Percentiles rank a stretch among this genome's conserved stretches.
Conservation (phyloP, 805 yeast genomes). For the Scheffersomyces ergatensis region DNA sequence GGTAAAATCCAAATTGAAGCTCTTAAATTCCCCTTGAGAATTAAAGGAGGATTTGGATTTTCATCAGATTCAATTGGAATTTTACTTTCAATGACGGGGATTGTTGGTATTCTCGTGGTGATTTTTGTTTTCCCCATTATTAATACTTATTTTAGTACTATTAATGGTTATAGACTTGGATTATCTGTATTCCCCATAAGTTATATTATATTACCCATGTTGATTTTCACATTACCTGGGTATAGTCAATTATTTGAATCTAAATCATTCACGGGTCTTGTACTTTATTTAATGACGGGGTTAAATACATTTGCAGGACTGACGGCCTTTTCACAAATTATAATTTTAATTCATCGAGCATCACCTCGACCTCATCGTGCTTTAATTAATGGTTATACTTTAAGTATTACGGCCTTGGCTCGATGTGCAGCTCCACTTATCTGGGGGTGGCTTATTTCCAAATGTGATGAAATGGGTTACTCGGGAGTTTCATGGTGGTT, state of each 20-base stretch:
- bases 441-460: slow-evolving; percentile 27
- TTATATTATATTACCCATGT: slow-evolving; percentile 42
- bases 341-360: slow-evolving; percentile 48
- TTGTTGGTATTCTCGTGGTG: slow-evolving; percentile 46
- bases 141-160: slow-evolving; percentile 43
- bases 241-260: slow-evolving; percentile 11
- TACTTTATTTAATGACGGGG: slow-evolving; percentile 12
- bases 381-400: slow-evolving; percentile 52
- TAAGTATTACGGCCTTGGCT: slow-evolving; percentile 39
- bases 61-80: slow-evolving; percentile 46
- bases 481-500: slow-evolving; percentile 33
- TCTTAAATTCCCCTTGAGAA: slow-evolving; percentile 43
- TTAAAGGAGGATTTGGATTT: slow-evolving; percentile 52
- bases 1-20: slow-evolving; percentile 13
- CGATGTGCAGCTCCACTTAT: slow-evolving; percentile 25
- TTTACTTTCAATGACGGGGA: slow-evolving; percentile 47
- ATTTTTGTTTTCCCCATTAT: slow-evolving; percentile 47
- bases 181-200: slow-evolving; percentile 38
- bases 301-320: slow-evolving; percentile 28
- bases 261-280: slow-evolving; percentile 12
- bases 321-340: slow-evolving; percentile 41
- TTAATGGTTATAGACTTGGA: slow-evolving; percentile 36
- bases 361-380: slow-evolving; percentile 50
- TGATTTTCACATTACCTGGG: slow-evolving; percentile 36
- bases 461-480: slow-evolving; percentile 18